Evolutionary conservation across 2,329 filamentous ascomycete species (phyloP), one percentile per base, ranked within the genome.

Genomic region (Calonectria honghensis): DNA sequence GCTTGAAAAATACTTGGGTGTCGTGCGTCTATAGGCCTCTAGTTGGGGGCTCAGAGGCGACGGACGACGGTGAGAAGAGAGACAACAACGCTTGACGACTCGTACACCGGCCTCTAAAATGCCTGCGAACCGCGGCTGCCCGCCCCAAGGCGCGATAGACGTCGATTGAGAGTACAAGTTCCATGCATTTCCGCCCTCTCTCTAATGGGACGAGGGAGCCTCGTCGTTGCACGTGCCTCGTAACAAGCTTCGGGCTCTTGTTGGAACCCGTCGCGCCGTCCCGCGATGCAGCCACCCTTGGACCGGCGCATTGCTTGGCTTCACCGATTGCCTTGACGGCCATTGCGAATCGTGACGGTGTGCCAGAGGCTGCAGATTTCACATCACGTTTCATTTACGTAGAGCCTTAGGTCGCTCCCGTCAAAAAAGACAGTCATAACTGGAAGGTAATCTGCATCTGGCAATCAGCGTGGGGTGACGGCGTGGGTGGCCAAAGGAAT

Each of bases 51-150:
- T 66, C 37, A 54, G 61, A 52, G 29, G 57, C 32, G 39, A 35
- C 45, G 57, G 13, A 51, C 73, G 67, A 37, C 51, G 50, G 45
- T 31, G 70, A 73, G 65, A 54, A 65, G 63, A 72, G 75, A 78
- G 77, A 75, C 72, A 77, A 77, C 75, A 75, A 77, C 72, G 74
- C 75, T 76, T 74, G 61, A 32, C 61, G 61, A 65, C 61, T 65
- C 61, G 61, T 35, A 65, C 39, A 50, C 31, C 37, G n/a, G 14
- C 41, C 32, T 20, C 18, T 37, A 65, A 51, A 63, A 54, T 54
- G 48, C 48, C 52, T 71, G 57, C n/a, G 65, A 73, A 73, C 48
- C 59, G 71, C 71, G 71, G 57, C 66, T 73, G 57, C 57, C 57
- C 35, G 27, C 57, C 37, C 24, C 67, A 35, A 10, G 29, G 39